phyloP scores from a whole-genome alignment of 2,329 filamentous ascomycete genomes.

The Xenosphaeropsis pyriputrescens region DNA sequence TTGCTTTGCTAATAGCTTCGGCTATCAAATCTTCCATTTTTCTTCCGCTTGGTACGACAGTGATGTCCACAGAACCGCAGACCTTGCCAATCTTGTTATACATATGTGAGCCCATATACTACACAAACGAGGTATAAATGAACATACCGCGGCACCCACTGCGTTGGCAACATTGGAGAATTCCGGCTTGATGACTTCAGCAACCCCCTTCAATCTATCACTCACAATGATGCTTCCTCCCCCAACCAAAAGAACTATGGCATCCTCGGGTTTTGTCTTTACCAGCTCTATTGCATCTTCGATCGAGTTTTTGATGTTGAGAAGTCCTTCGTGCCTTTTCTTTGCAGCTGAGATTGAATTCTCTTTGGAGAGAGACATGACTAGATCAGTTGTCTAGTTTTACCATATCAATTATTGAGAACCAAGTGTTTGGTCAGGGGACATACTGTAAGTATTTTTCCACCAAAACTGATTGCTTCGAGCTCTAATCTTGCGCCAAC shows the following conservation, averaged over 20 bases:
- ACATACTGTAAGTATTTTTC: constrained; percentile 29
- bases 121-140: background rate
- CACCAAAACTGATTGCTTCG: constrained; percentile 35
- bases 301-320: constrained; percentile 27
- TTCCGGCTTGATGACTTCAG: constrained; percentile 29
- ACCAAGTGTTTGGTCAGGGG: constrained; percentile 23
- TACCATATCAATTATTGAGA: constrained; percentile 3
- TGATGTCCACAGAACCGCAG: constrained; percentile 33
- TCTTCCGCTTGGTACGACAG: constrained; percentile 28
- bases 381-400: too few species aligned
- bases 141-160: constrained; percentile 30
- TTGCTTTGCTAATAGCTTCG: constrained; percentile 21
- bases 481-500: constrained; percentile 32
- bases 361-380: too few species aligned
- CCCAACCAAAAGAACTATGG: constrained; percentile 37
- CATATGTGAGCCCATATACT: constrained; percentile 3
- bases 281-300: constrained; percentile 34
- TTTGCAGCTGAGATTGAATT: background rate
- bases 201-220: constrained; percentile 28
- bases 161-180: constrained; percentile 39
- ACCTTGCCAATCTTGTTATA: constrained; percentile 29
- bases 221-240: constrained; percentile 35
- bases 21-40: constrained; percentile 22
- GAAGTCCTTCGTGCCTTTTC: constrained; percentile 5
- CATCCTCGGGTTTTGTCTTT: constrained; percentile 32